Conservation (phyloP, 257 asterid genomes). For the Solanum peruvianum region DNA sequence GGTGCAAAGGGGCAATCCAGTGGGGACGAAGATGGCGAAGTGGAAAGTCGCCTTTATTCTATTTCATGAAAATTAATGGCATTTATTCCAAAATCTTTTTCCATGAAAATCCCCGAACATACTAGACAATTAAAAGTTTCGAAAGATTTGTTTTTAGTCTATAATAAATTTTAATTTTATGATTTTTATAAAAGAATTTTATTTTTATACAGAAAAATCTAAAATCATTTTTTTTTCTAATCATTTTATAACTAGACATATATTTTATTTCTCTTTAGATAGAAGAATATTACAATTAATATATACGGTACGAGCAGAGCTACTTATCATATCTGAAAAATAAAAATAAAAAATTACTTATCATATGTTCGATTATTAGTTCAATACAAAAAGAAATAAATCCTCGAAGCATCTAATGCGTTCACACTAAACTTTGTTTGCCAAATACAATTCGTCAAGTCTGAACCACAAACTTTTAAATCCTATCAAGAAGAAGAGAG, state of each 20-base stretch:
- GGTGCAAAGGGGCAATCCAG: not conserved
- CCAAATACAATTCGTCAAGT: not conserved
- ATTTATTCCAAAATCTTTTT: not conserved
- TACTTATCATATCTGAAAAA: no score
- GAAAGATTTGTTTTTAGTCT: not conserved
- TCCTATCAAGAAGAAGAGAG: not conserved
- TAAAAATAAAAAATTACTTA: no score
- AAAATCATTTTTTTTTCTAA: no score
- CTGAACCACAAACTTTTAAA: not conserved
- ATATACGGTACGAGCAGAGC: not conserved
- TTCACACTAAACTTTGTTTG: not conserved
- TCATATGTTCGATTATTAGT: no score
- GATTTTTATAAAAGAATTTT: not conserved
- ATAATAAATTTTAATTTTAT: no score
- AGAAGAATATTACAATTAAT: no score
- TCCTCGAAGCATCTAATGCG: not conserved
- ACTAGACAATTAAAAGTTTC: not conserved
- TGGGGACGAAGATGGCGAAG: not conserved
- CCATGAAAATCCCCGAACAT: not conserved
- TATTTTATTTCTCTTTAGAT: no score
- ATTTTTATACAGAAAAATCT: no score
- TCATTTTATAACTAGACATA: no score
- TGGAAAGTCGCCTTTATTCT: not conserved
- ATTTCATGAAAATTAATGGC: not conserved
- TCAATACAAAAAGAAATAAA: no score